Percentiles rank a stretch among this genome's conserved stretches.
Conservation (phyloP, 169 alveolate genomes). For the Babesia bovis region DNA sequence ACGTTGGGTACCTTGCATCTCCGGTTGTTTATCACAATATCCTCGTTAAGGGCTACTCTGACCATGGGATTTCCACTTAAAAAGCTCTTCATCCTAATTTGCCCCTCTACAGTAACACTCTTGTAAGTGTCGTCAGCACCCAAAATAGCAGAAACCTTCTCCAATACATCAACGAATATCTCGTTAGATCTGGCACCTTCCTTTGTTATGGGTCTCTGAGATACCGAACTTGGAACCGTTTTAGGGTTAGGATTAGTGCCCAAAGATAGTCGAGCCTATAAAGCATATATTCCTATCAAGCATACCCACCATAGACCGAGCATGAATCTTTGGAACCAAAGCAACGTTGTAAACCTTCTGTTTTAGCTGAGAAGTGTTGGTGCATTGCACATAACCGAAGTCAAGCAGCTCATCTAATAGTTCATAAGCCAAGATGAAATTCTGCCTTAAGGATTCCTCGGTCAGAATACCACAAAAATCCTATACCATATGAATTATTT, state of each 20-base stretch:
- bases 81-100: conserved; percentile 88
- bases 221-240: conserved; percentile 79
- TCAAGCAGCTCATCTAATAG: conserved; percentile 93
- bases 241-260: conserved; percentile 44
- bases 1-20: conserved; percentile 29
- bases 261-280: conserved; percentile 1
- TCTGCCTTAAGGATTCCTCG: conserved; percentile 95
- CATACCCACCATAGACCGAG: conserved; percentile 11
- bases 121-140: conserved; percentile 86
- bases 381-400: conserved; percentile 94
- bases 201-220: conserved; percentile 77
- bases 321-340: conserved; percentile 1
- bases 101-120: conserved; percentile 90
- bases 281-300: neutral
- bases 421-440: conserved; percentile 95
- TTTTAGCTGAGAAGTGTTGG: conserved; percentile 91
- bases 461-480: conserved; percentile 97
- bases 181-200: conserved; percentile 52
- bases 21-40: conserved; percentile 41
- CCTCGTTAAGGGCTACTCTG: conserved; percentile 86
- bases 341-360: conserved; percentile 71
- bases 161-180: conserved; percentile 72
- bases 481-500: conserved; percentile 15
- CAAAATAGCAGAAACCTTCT: conserved; percentile 80
- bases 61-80: conserved; percentile 87